Evolutionary conservation across 306 rosid genomes (phyloP).

Genomic region (Betula pendula): DNA sequence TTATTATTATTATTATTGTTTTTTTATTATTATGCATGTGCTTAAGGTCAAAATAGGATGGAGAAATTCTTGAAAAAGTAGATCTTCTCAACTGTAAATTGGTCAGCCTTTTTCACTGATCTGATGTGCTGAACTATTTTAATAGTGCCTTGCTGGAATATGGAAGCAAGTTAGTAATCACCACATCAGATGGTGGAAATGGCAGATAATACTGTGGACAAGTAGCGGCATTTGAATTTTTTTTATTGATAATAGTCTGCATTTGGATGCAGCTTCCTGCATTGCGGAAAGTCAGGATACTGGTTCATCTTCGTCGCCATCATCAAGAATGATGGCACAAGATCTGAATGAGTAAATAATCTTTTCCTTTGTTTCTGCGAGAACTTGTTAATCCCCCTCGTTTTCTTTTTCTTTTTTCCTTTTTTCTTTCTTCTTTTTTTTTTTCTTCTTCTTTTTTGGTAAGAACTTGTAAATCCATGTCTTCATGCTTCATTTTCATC

Average conservation of each 20-base stretch:
- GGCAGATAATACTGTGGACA: constrained; percentile 7
- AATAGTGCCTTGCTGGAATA: not conserved
- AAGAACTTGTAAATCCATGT: not conserved
- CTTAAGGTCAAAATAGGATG: not conserved
- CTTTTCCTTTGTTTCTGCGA: not conserved
- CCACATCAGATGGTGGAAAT: constrained; percentile 13
- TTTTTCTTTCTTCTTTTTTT: too few relatives aligned
- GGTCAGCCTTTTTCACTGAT: not conserved
- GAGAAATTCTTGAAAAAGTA: not conserved
- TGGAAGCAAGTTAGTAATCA: not conserved
- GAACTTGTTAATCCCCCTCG: too few relatives aligned
- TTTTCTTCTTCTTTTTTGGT: not conserved
- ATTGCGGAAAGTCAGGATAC: constrained; percentile 61
- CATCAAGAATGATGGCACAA: constrained; percentile 44
- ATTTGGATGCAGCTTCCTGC: constrained; percentile 56
- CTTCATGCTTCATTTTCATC: constrained; percentile 9
- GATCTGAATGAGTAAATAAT: constrained; percentile 46
- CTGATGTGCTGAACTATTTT: not conserved
- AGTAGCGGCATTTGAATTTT: constrained; percentile 6
- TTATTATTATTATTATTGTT: not conserved
- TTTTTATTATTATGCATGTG: not conserved
- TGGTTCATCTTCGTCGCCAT: constrained; percentile 47
- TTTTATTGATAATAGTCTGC: constrained; percentile 24
- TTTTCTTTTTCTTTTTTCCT: too few relatives aligned
- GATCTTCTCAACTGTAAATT: not conserved